Conservation (phyloP, 805 yeast genomes). For the Pichia membranifaciens region DNA sequence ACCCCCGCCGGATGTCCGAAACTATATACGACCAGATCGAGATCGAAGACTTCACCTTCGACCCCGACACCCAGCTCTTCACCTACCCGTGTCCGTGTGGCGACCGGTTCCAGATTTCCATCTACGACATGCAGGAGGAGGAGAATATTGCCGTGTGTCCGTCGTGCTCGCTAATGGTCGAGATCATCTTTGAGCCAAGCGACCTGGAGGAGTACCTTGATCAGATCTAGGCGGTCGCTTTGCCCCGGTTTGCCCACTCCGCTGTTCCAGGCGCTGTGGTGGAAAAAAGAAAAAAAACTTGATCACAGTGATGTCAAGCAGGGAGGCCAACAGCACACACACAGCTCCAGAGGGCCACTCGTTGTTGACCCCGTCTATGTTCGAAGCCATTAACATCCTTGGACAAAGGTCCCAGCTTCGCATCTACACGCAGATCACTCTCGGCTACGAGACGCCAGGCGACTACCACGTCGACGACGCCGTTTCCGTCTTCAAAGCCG, state of each 20-base stretch:
- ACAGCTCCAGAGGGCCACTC: too few species aligned
- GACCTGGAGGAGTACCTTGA: constrained; percentile 45
- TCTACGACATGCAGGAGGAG: constrained; percentile 85
- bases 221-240: constrained; percentile 17
- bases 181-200: constrained; percentile 76
- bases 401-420: neutral
- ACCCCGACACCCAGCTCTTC: constrained; percentile 72
- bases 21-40: constrained; percentile 88
- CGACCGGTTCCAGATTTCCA: constrained; percentile 78
- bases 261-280: too few species aligned
- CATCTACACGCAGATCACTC: neutral
- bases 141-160: constrained; percentile 96
- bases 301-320: too few species aligned
- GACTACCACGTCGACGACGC: neutral
- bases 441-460: neutral
- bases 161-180: constrained; percentile 88
- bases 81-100: constrained; percentile 99
- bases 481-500: neutral
- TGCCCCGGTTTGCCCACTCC: too few species aligned
- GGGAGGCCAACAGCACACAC: too few species aligned
- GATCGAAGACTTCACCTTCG: constrained; percentile 93
- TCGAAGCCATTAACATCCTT: neutral
- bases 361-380: too few species aligned
- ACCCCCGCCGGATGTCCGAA: constrained; percentile 40
- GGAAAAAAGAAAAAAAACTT: too few species aligned